Evolutionary conservation across 1,284 basidiomycete genomes (phyloP), one percentile per base, ranked within the genome.

Genomic region (Sporisorium scitamineum): DNA sequence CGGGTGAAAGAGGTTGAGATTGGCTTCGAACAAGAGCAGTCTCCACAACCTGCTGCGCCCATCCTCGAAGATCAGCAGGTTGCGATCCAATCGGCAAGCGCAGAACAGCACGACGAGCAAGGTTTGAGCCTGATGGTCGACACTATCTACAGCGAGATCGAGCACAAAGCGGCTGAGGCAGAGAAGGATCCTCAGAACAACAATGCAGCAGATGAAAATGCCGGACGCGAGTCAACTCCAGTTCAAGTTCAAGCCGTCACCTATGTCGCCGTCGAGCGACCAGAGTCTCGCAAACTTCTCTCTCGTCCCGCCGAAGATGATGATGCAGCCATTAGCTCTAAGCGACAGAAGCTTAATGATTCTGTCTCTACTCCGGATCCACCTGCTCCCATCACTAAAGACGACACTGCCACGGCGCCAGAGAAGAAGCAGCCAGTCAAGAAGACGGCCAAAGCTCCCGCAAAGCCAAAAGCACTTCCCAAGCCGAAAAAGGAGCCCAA

Each of bases 401-500:
- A 10, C 24, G n/a, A 9, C 31, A 18, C 27, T 5, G 26, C 20
- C 2, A 2, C 20, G 26, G 34, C 16, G 4, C 24, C 45, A 0
- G 32, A 41, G 18, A 54, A 52, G 54, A 61, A 55, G 22, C 22
- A 26, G 16, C 31, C 34, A 20, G 20, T 20, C 2, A 58, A 27
- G 27, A 39, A 44, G 29, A 18, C 48, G 16, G 42, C n/a, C 2
- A 57, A 29, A 13, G n/a, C 59, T 27, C 18, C 32, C n/a, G 31
- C 55, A 22, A 58, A 52, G 31, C 51, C 41, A 22, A 52, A 61
- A 20, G n/a, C 56, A 34, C 16, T 32, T 4, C 3, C 45, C 9
- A 50, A 59, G 44, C 44, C 58, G n/a, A 70, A 52, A n/a, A 70
- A 61, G 27, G 50, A 52, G 27, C 22, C 56, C 8, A 61, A 52